Conservation (phyloP, 2,329 filamentous ascomycete genomes). For the Leptosphaerulina australis region DNA sequence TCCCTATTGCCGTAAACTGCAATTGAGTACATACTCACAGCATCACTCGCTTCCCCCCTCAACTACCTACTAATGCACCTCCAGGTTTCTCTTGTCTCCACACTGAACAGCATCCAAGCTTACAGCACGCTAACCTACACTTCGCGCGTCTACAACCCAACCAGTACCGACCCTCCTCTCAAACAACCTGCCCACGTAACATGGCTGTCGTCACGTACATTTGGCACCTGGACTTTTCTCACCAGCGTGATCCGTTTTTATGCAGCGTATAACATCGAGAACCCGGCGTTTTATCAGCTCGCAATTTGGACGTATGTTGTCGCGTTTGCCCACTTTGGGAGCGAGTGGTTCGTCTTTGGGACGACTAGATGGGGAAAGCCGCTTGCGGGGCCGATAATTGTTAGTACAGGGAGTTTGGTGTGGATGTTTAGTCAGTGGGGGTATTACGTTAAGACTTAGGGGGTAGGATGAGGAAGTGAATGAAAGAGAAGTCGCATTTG, state of each 20-base stretch:
- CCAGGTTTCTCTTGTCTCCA: slow-evolving; percentile 80
- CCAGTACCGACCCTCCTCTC: slow-evolving; percentile 48
- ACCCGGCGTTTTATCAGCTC: slow-evolving; percentile 76
- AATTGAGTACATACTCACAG: too few species aligned
- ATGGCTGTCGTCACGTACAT: slow-evolving; percentile 76
- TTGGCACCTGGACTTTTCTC: slow-evolving; percentile 87
- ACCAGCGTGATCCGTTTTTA: slow-evolving; percentile 79
- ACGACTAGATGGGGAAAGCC: slow-evolving; percentile 70
- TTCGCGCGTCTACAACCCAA: slow-evolving; percentile 82
- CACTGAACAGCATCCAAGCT: slow-evolving; percentile 84
- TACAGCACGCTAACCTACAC: slow-evolving; percentile 82
- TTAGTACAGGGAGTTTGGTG: slow-evolving; percentile 60
- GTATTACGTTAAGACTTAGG: slow-evolving; percentile 63
- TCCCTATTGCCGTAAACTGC: neutral
- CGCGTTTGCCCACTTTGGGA: slow-evolving; percentile 64
- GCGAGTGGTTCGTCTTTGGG: slow-evolving; percentile 80
- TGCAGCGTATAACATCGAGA: slow-evolving; percentile 79
- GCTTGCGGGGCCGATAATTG: slow-evolving; percentile 63
- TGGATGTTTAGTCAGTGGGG: slow-evolving; percentile 73
- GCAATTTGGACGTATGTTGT: slow-evolving; percentile 81
- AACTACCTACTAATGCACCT: neutral
- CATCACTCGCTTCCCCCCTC: neutral
- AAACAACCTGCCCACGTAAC: slow-evolving; percentile 62
- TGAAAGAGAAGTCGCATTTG: slow-evolving; percentile 1
- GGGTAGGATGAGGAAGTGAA: neutral